Base-by-base conservation (phyloP, 441 rosid genomes). In the Cnidoscolus chayamansa region DNA sequence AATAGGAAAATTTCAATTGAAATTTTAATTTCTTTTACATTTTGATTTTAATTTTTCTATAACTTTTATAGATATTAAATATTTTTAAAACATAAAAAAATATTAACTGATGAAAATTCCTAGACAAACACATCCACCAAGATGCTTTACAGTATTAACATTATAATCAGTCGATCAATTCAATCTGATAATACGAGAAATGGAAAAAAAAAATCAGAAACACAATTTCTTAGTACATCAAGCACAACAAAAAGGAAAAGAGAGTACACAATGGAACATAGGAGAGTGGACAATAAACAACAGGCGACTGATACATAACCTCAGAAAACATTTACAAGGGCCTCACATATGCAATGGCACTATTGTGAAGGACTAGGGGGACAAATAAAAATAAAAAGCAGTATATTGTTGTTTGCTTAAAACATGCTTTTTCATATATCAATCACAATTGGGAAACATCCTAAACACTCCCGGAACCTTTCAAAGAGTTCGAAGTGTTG, bases 271-370 rank as follows among this genome's bases (percentile, higher is more conserved):
- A 57, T 54, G 63, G 59, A 59, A 68, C 65, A 68, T 54, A 16
- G 47, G 62, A 50, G 30, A n/a, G 58, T 62, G 32, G 43, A 51
- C 50, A 57, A 78, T 74, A 56, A 58, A 60, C 77, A 77, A 69
- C 62, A 74, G 71, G 68, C 74, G 48, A 61, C 78, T 47, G 62
- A 80, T 80, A 79, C 76, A 79, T 68, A 65, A 70, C 72, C 74
- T 58, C 62, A 62, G 74, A 80, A 75, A 80, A 79, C 77, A 77
- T 85, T 80, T 85, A 87, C 88, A 84, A 72, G 74, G 74, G 77
- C 67, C 77, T 77, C 79, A 65, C 45, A 62, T 58, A 59, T 74
- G 69, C 62, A 78, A 80, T 62, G 80, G 63, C 72, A 68, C 78
- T 45, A 72, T 35, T 55, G 56, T 40, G 65, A 61, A 65, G 80